Conservation (phyloP, 139 green algal species). For the Astrephomene gubernaculifera region DNA sequence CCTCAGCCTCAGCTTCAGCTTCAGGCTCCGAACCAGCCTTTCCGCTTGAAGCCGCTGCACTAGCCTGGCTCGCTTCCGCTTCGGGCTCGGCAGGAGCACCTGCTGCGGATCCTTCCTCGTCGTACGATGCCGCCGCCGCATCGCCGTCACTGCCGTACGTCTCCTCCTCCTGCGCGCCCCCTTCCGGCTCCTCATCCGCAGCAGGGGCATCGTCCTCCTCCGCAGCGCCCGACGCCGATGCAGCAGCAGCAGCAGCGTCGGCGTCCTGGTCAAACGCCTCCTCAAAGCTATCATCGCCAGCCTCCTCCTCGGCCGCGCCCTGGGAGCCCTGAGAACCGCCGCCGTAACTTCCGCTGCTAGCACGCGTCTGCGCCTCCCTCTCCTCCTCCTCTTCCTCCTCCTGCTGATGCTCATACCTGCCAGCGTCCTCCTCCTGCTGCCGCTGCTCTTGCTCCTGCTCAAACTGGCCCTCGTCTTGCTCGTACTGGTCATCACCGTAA, state of each 20-base stretch:
- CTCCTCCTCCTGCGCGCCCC: no score
- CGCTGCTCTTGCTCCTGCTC: not conserved
- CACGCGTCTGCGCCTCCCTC: not conserved
- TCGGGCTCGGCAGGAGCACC: not conserved
- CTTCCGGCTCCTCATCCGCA: no score
- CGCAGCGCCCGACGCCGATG: not conserved
- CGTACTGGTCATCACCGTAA: slow-evolving; percentile 22
- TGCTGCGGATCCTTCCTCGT: not conserved
- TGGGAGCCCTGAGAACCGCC: not conserved
- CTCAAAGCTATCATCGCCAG: not conserved
- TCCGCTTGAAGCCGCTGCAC: not conserved
- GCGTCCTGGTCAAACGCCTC: not conserved
- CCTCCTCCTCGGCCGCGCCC: not conserved
- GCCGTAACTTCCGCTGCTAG: not conserved
- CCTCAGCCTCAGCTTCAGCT: not conserved
- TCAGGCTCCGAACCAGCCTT: not conserved
- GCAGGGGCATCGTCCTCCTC: not conserved
- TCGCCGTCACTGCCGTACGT: no score
- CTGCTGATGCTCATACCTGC: not conserved
- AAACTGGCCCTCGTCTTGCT: not conserved
- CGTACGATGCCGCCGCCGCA: no score
- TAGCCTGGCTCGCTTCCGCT: not conserved
- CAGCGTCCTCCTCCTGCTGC: not conserved
- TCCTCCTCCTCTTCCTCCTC: not conserved
- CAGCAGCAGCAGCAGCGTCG: not conserved